Percentiles rank a stretch among this genome's conserved stretches.
Conservation (phyloP, 2,329 filamentous ascomycete genomes). For the Botrytis sinoallii region DNA sequence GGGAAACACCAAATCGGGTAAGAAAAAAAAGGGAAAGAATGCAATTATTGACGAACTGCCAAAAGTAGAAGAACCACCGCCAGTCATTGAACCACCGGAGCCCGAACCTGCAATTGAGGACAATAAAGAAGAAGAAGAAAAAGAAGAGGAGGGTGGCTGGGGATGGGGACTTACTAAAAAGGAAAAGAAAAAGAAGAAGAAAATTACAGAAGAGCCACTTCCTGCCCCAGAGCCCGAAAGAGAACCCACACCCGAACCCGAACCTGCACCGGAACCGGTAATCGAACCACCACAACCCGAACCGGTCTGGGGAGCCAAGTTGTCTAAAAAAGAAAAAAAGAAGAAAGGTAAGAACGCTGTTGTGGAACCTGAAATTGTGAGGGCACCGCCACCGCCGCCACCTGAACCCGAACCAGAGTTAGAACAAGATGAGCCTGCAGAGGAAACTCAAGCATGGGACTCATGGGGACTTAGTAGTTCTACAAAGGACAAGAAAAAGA, state of each 20-base stretch:
- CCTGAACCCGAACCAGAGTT: conserved; percentile 39
- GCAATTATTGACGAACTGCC: conserved; percentile 48
- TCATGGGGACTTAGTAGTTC: conserved; percentile 30
- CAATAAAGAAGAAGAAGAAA: not conserved
- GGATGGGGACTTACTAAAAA: conserved; percentile 40
- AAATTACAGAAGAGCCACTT: conserved; percentile 4
- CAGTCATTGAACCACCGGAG: conserved; percentile 39
- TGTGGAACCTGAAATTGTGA: conserved; percentile 33
- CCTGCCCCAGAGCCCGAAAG: conserved; percentile 14
- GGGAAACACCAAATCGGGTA: conserved; percentile 28
- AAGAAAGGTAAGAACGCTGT: conserved; percentile 41
- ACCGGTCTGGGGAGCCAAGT: conserved; percentile 33
- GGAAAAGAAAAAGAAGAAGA: conserved; percentile 39
- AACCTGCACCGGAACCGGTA: conserved; percentile 25
- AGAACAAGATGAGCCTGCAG: conserved; percentile 24
- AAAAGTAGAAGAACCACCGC: conserved; percentile 42
- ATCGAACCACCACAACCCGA: conserved; percentile 19
- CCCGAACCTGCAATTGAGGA: conserved; percentile 38
- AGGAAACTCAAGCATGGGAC: conserved; percentile 38
- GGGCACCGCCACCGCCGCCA: conserved; percentile 27
- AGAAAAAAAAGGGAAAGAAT: conserved; percentile 47
- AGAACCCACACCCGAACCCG: conserved; percentile 29
- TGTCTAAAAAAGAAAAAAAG: conserved; percentile 50
- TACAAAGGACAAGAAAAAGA: conserved; percentile 41
- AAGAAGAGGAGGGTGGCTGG: conserved; percentile 12